These are phyloP conservation scores for Gossypium schwendimanii DNA, from an alignment of 441 rosid species.

Conservation along the genomic window DNA sequence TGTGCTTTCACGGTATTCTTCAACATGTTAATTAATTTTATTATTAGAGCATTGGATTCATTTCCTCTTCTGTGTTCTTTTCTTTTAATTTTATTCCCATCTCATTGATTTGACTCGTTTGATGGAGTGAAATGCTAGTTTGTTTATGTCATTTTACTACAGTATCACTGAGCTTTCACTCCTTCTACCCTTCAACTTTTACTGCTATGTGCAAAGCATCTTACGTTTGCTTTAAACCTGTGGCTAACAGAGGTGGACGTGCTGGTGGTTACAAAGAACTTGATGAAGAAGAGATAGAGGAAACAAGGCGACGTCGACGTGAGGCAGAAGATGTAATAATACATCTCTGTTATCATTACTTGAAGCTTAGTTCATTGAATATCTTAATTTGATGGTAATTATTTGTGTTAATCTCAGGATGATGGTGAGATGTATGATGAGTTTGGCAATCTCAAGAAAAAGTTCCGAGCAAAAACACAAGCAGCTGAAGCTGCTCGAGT, in stretches of 20 bases:
- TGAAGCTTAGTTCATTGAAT: constrained; percentile 4
- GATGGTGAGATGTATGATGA: constrained; percentile 97
- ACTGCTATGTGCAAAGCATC: neutral
- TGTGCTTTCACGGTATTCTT: neutral
- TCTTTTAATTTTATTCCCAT: neutral
- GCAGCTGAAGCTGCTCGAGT: constrained; percentile 58
- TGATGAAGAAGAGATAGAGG: constrained; percentile 95
- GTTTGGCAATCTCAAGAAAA: constrained; percentile 94
- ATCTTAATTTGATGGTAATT: constrained; percentile 15
- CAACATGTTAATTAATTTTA: neutral
- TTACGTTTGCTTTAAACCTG: neutral
- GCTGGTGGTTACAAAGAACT: constrained; percentile 98
- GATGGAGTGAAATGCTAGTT: neutral
- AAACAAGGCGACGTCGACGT: constrained; percentile 77
- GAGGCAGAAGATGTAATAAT: constrained; percentile 59
- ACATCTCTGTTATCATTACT: constrained; percentile 7
- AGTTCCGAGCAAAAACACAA: constrained; percentile 78
- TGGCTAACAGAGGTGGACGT: constrained; percentile 75
- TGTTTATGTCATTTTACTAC: neutral
- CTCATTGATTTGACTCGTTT: neutral
- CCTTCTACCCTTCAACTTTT: neutral
- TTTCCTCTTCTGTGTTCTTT: neutral
- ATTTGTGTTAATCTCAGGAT: constrained; percentile 43
- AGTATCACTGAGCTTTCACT: neutral
- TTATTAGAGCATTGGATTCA: neutral